Evolutionary conservation across 371 early-diverging fungal species (phyloP).

Genomic region (Rhizopus stolonifer): DNA sequence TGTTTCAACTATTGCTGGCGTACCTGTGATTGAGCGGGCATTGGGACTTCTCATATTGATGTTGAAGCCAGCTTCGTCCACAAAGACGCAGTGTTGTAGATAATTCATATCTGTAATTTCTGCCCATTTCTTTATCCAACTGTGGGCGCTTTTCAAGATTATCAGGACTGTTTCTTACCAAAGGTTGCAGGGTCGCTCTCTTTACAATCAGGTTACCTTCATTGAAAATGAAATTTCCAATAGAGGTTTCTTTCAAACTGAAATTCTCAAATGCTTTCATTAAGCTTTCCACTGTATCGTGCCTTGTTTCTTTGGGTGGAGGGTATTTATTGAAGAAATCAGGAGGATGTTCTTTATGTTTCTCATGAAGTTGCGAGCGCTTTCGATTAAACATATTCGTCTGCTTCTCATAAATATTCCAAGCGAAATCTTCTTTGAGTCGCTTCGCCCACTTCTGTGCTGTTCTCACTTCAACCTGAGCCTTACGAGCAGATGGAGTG

Average conservation of each 20-base stretch:
- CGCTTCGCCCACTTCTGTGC: slow-evolving; percentile 15
- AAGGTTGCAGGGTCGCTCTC: background rate
- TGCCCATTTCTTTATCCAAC: slow-evolving; percentile 5
- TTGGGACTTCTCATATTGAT: slow-evolving; percentile 14
- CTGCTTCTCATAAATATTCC: slow-evolving; percentile 18
- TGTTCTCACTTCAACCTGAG: slow-evolving; percentile 1
- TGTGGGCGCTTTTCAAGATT: background rate
- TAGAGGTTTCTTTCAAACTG: slow-evolving; percentile 3
- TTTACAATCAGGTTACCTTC: slow-evolving; percentile 15
- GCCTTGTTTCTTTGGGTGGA: slow-evolving; percentile 10
- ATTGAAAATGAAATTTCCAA: slow-evolving; percentile 11
- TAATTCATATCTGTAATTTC: slow-evolving; percentile 16
- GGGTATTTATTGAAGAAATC: slow-evolving; percentile 10
- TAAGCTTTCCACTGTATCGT: slow-evolving; percentile 11
- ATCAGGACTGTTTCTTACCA: slow-evolving; percentile 6
- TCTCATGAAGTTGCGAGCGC: slow-evolving; percentile 9
- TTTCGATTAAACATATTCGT: slow-evolving; percentile 11
- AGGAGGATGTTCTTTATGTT: slow-evolving; percentile 11
- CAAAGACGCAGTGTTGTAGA: slow-evolving; percentile 14
- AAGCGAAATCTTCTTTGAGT: slow-evolving; percentile 14
- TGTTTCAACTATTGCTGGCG: slow-evolving; percentile 16
- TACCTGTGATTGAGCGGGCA: slow-evolving; percentile 14
- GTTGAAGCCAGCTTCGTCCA: slow-evolving; percentile 18
- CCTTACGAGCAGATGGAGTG: slow-evolving; percentile 8
- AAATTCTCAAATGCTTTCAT: slow-evolving; percentile 7